Conservation (phyloP, 176 grass and related monocot species). For the Olyra latifolia region DNA sequence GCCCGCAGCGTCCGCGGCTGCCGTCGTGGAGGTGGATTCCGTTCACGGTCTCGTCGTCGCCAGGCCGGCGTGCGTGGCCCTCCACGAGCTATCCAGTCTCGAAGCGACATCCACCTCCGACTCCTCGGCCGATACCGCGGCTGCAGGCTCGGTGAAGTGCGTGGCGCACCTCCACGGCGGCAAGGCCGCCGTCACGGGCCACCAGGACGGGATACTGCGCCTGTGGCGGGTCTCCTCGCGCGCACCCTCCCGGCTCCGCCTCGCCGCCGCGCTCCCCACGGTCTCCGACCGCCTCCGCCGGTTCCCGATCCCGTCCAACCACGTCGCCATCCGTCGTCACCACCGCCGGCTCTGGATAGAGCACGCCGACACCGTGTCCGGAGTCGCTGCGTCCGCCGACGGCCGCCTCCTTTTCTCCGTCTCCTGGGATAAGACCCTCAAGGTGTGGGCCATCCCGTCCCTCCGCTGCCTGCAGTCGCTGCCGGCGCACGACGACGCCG, state of each 20-base stretch:
- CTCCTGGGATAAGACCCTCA: conserved; percentile 94
- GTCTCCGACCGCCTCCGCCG: conserved; percentile 66
- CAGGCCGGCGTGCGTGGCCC: conserved; percentile 29
- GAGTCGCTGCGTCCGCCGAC: conserved; percentile 41
- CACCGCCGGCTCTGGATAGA: conserved; percentile 77
- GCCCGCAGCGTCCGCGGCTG: background rate
- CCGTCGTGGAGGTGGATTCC: background rate
- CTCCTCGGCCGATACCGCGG: background rate
- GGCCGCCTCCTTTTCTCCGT: conserved; percentile 73
- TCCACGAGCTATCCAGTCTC: conserved; percentile 44
- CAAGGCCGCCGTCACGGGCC: conserved; percentile 47
- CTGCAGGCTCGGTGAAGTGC: conserved; percentile 69
- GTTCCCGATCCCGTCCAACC: conserved; percentile 78
- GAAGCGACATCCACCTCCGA: conserved; percentile 40
- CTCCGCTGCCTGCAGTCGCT: conserved; percentile 81
- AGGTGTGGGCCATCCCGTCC: conserved; percentile 72
- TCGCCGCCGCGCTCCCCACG: conserved; percentile 68
- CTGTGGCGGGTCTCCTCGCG: conserved; percentile 55
- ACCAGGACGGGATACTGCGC: conserved; percentile 77
- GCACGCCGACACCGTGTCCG: conserved; percentile 71
- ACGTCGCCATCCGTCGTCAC: conserved; percentile 68
- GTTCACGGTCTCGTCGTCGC: conserved; percentile 34
- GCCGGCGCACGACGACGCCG: conserved; percentile 77
- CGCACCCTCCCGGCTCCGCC: conserved; percentile 35
- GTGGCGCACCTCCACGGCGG: conserved; percentile 41